These are phyloP conservation scores for Boletus hoseneyae DNA, from an alignment of 1,284 basidiomycete species.

Conservation along the genomic window DNA sequence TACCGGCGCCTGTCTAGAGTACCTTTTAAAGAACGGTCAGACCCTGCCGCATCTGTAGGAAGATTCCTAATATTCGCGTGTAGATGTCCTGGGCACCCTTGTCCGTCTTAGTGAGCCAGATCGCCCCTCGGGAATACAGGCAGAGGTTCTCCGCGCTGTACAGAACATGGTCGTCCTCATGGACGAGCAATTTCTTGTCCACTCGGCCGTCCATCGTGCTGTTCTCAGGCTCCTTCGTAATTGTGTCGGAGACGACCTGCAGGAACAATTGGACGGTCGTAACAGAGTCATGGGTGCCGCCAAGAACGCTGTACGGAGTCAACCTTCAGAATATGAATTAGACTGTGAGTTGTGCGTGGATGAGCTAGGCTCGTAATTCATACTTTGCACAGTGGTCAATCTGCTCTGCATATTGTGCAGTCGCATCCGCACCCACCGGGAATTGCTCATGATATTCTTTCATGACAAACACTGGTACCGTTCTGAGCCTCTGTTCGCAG, in stretches of 20 bases:
- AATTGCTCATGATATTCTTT: slow-evolving; percentile 93
- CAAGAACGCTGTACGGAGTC: slow-evolving; percentile 58
- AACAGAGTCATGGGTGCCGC: slow-evolving; percentile 80
- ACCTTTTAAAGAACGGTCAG: slow-evolving; percentile 83
- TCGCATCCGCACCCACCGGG: slow-evolving; percentile 84
- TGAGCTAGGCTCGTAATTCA: not conserved
- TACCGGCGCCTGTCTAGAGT: slow-evolving; percentile 87
- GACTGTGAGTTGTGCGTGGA: slow-evolving; percentile 55
- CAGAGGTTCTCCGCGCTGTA: slow-evolving; percentile 77
- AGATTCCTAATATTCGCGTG: slow-evolving; percentile 6
- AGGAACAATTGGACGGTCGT: slow-evolving; percentile 77
- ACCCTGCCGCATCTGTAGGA: not conserved
- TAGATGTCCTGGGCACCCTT: slow-evolving; percentile 81
- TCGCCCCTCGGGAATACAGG: slow-evolving; percentile 81
- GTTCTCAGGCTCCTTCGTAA: slow-evolving; percentile 82
- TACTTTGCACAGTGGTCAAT: slow-evolving; percentile 68
- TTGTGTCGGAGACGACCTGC: slow-evolving; percentile 88
- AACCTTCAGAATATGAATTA: slow-evolving; percentile 82
- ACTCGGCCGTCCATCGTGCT: slow-evolving; percentile 87
- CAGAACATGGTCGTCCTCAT: slow-evolving; percentile 87
- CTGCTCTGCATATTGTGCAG: slow-evolving; percentile 89
- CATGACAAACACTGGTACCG: slow-evolving; percentile 86
- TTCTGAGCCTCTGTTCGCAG: slow-evolving; percentile 63
- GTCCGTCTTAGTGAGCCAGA: slow-evolving; percentile 83
- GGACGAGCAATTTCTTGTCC: slow-evolving; percentile 88